These are phyloP conservation scores for Neopestalotiopsis sp. DNA, from an alignment of 2,329 filamentous ascomycete genomes.

Conservation along the genomic window DNA sequence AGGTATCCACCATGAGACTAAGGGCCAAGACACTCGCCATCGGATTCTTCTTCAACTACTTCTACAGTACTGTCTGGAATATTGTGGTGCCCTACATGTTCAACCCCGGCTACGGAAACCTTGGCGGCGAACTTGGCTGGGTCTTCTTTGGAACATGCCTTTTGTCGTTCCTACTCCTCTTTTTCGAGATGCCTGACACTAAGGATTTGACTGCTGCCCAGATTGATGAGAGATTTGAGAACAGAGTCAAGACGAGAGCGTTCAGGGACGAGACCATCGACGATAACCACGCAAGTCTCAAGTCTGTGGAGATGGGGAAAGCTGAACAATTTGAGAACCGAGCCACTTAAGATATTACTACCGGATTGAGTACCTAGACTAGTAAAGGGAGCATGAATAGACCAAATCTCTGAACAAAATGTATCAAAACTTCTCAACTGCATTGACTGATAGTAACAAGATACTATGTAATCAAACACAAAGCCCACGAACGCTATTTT, in stretches of 20 bases:
- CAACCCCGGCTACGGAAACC: conserved; percentile 13
- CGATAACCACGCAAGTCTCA: background rate
- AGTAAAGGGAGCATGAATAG: too few relatives aligned
- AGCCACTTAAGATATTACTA: background rate
- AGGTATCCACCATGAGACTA: conserved; percentile 14
- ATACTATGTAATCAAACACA: too few relatives aligned
- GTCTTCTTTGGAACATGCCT: conserved; percentile 12
- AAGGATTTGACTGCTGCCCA: conserved; percentile 10
- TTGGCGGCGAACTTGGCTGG: conserved; percentile 9
- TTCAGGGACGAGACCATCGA: background rate
- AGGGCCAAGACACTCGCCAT: conserved; percentile 15
- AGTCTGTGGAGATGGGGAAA: conserved; percentile 10
- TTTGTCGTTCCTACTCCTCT: background rate
- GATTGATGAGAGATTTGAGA: conserved; percentile 16
- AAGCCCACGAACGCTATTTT: too few relatives aligned
- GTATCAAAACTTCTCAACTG: too few relatives aligned
- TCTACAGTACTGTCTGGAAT: conserved; percentile 16
- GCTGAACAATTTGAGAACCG: conserved; percentile 2
- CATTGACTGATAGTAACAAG: too few relatives aligned
- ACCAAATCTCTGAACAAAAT: too few relatives aligned
- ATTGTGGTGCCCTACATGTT: conserved; percentile 17
- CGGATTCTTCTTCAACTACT: conserved; percentile 18
- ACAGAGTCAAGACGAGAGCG: background rate
- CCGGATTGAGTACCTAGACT: background rate
- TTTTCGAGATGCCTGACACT: conserved; percentile 14